Conservation (phyloP, 2,329 filamentous ascomycete genomes). For the Ophiostoma triangulosporum region DNA sequence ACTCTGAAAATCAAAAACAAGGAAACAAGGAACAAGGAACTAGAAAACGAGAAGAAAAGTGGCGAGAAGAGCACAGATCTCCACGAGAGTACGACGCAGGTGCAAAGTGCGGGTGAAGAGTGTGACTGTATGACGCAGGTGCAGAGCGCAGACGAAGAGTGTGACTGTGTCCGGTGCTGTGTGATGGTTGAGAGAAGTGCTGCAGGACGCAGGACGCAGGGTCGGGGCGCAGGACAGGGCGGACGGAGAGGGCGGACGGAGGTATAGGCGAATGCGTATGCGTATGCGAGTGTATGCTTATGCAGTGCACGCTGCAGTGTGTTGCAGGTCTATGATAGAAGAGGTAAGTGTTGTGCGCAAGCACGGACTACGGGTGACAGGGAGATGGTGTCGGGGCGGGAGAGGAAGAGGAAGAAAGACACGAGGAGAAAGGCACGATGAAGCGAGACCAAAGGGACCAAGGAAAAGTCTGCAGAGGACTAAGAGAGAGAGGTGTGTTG, state of each 20-base stretch:
- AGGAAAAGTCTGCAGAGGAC: no score
- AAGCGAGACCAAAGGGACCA: no score
- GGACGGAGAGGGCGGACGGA: neutral
- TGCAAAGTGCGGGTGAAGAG: neutral
- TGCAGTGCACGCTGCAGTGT: no score
- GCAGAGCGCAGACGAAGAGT: neutral
- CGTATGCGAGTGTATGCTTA: neutral
- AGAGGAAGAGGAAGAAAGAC: neutral
- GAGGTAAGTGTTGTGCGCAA: neutral
- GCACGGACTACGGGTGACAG: no score
- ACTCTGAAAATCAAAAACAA: no score
- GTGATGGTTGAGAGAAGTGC: neutral
- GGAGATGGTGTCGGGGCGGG: no score
- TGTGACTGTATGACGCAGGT: neutral
- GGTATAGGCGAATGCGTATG: neutral
- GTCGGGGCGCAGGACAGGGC: no score
- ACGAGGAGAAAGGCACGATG: neutral
- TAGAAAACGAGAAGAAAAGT: neutral
- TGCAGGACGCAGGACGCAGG: neutral
- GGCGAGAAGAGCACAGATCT: neutral
- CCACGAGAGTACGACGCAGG: neutral
- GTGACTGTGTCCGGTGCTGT: no score
- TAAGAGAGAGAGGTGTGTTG: no score
- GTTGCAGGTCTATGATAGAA: neutral
- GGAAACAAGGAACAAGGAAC: neutral